Percentiles rank a stretch among this genome's conserved stretches.
Conservation (phyloP, 2,329 filamentous ascomycete genomes). For the Bipolaris sorokiniana region DNA sequence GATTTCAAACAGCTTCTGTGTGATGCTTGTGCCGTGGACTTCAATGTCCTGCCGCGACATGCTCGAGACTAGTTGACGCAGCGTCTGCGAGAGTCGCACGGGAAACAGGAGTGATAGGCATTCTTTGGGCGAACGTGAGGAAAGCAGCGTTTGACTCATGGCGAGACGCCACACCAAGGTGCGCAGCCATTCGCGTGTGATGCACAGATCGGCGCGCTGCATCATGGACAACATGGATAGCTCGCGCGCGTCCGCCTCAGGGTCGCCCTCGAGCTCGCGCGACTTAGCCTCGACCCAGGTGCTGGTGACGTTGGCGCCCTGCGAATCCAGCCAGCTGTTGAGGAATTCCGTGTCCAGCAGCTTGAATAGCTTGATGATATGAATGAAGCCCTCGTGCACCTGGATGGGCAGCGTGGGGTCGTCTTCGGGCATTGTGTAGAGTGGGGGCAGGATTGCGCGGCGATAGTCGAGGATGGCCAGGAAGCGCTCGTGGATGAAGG, state of each 20-base stretch:
- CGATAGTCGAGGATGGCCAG: slow-evolving; percentile 60
- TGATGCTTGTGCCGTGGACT: slow-evolving; percentile 62
- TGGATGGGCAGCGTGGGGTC: slow-evolving; percentile 49
- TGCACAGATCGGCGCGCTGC: slow-evolving; percentile 58
- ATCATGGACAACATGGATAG: slow-evolving; percentile 50
- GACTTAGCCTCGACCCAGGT: slow-evolving; percentile 57
- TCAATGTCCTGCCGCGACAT: slow-evolving; percentile 57
- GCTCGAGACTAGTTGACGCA: slow-evolving; percentile 51
- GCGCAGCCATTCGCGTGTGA: slow-evolving; percentile 58
- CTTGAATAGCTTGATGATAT: slow-evolving; percentile 54
- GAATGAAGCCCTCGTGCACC: slow-evolving; percentile 53
- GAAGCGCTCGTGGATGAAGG: slow-evolving; percentile 64
- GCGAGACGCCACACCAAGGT: slow-evolving; percentile 59
- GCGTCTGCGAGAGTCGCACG: slow-evolving; percentile 52
- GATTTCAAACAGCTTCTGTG: slow-evolving; percentile 66
- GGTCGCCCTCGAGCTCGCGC: slow-evolving; percentile 50
- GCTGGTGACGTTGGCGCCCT: slow-evolving; percentile 44
- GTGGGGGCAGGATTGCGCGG: slow-evolving; percentile 50
- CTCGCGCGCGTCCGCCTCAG: slow-evolving; percentile 47
- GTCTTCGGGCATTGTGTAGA: slow-evolving; percentile 49
- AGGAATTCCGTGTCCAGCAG: slow-evolving; percentile 55
- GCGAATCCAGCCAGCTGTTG: slow-evolving; percentile 53
- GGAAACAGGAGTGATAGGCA: slow-evolving; percentile 55
- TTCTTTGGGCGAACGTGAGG: slow-evolving; percentile 47
- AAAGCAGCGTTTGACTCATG: slow-evolving; percentile 56